Evolutionary conservation across 805 yeast species (phyloP).

Genomic region (Candida dajiaensis): DNA sequence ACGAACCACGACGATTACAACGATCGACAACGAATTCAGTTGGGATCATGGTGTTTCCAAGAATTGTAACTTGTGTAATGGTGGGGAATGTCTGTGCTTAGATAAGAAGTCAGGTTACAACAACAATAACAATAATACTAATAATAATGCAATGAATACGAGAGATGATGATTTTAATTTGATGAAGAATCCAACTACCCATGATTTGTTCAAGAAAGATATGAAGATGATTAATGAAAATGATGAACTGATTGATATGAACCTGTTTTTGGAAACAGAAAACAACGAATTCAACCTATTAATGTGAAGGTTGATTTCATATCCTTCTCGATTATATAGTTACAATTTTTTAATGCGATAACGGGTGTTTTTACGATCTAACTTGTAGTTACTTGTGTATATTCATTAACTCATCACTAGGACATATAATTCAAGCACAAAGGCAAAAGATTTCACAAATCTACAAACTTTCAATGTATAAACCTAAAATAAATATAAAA

Average conservation of each 20-base stretch:
- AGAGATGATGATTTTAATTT: neutral
- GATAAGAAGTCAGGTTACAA: constrained; percentile 4
- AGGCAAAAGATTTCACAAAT: too few relatives aligned
- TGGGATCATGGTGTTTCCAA: constrained; percentile 4
- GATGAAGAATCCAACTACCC: neutral
- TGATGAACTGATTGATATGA: constrained; percentile 9
- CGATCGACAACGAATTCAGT: constrained; percentile 6
- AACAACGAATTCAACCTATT: neutral
- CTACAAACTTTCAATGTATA: too few relatives aligned
- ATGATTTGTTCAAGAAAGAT: neutral
- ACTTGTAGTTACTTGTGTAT: too few relatives aligned
- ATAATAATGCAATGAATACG: neutral
- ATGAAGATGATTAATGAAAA: constrained; percentile 9
- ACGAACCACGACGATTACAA: constrained; percentile 18
- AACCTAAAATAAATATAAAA: too few relatives aligned
- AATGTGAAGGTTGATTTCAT: neutral
- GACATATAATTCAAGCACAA: too few relatives aligned
- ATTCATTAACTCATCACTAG: too few relatives aligned
- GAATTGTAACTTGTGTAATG: constrained; percentile 14
- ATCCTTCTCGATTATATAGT: too few relatives aligned
- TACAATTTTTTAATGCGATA: too few relatives aligned
- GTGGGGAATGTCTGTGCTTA: constrained; percentile 13
- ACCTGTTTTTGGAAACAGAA: constrained; percentile 1
- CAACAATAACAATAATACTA: neutral
- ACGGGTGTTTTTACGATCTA: too few relatives aligned